Percentiles rank a stretch among this genome's conserved stretches.
Evolutionary conservation across 495 filamentous ascomycete genomes (phyloP).

Genomic region (Penicillium coffeae): DNA sequence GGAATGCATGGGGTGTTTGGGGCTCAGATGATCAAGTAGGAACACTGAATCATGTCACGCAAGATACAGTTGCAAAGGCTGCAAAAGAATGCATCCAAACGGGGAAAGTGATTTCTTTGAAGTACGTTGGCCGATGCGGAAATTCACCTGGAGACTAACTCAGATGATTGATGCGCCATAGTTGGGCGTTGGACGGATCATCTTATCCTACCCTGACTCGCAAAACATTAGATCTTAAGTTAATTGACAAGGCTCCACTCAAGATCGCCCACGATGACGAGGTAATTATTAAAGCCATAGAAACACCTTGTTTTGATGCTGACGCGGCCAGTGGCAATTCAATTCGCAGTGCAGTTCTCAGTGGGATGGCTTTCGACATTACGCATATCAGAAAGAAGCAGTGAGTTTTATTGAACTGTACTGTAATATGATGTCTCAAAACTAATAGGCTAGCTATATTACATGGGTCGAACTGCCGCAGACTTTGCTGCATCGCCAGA

Average conservation of each 20-base stretch:
- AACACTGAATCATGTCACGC: slow-evolving; percentile 3
- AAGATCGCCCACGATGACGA: slow-evolving; percentile 5
- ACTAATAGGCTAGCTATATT: slow-evolving; percentile 35
- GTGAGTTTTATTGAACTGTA: neutral
- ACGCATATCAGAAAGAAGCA: slow-evolving; percentile 31
- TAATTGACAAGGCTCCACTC: neutral
- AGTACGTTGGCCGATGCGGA: neutral
- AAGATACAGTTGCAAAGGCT: neutral
- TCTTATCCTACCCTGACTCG: slow-evolving; percentile 1
- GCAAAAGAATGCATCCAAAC: slow-evolving; percentile 2
- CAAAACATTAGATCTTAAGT: slow-evolving; percentile 1
- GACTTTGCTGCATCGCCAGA: slow-evolving; percentile 43
- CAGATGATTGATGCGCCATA: neutral
- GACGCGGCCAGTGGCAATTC: slow-evolving; percentile 3
- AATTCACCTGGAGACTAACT: neutral
- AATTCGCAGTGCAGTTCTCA: slow-evolving; percentile 44
- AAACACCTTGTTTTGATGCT: no score
- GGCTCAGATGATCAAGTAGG: slow-evolving; percentile 1
- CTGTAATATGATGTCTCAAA: neutral
- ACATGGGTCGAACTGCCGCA: slow-evolving; percentile 50
- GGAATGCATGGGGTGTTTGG: slow-evolving; percentile 4
- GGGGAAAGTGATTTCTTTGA: neutral
- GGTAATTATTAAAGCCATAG: no score
- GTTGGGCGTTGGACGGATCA: slow-evolving; percentile 1
- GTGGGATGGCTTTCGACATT: slow-evolving; percentile 50